A percentile compares a stretch with the other conserved stretches of the same genome.
phyloP scores from a whole-genome alignment of 108 stramenopile genomes.

The Schizochytrium sp. region DNA sequence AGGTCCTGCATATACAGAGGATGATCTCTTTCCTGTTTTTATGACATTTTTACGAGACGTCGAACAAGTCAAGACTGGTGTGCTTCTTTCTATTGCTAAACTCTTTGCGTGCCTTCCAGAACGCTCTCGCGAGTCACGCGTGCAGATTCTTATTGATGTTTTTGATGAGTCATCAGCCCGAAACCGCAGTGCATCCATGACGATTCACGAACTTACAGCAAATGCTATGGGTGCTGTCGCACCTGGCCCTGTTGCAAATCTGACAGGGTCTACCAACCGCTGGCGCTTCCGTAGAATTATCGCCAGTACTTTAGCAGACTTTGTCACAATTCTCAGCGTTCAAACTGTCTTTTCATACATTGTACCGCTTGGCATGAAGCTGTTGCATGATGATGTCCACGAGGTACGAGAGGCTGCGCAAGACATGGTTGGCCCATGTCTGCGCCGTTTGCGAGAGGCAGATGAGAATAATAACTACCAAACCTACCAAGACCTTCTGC shows the following conservation, averaged over 20 bases:
- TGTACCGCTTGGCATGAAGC: background rate
- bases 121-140: conserved; percentile 76
- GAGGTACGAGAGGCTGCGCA: conserved; percentile 23
- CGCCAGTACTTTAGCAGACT: background rate
- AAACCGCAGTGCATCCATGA: conserved; percentile 15
- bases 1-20: conserved; percentile 76
- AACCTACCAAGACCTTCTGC: background rate
- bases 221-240: background rate
- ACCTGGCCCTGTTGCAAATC: background rate
- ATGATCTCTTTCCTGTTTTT: conserved; percentile 86
- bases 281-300: conserved; percentile 46
- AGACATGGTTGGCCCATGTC: conserved; percentile 44
- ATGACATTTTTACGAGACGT: conserved; percentile 89
- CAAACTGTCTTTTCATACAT: background rate
- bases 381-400: conserved; percentile 29
- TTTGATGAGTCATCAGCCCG: conserved; percentile 29
- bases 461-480: conserved; percentile 59
- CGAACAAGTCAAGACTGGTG: conserved; percentile 89
- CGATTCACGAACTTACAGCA: background rate
- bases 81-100: conserved; percentile 84
- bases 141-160: conserved; percentile 83
- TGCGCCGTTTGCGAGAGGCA: conserved; percentile 28
- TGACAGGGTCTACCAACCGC: background rate
- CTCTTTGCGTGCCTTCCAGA: conserved; percentile 80
- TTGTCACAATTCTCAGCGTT: background rate